phyloP scores from a whole-genome alignment of 2,329 filamentous ascomycete species.

The Fusarium begoniae region DNA sequence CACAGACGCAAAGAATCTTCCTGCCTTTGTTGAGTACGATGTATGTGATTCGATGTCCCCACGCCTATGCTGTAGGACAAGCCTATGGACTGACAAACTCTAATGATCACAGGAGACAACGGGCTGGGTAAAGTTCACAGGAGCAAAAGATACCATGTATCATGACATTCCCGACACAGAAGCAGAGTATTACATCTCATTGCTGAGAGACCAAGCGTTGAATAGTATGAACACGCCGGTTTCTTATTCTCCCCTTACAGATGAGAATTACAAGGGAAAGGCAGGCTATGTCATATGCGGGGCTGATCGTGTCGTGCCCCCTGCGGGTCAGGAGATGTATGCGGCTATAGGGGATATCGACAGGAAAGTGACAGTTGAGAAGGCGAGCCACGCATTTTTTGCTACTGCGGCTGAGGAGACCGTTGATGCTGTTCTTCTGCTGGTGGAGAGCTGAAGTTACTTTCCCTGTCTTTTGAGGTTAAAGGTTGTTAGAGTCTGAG shows the following conservation, averaged over 20 bases:
- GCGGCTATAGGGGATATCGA: background rate
- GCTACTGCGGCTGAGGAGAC: background rate
- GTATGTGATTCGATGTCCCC: background rate
- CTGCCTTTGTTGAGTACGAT: background rate
- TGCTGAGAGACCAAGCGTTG: background rate
- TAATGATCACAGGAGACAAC: background rate
- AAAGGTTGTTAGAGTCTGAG: too few relatives aligned
- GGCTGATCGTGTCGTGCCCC: background rate
- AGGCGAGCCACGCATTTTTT: constrained; percentile 11
- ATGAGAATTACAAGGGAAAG: background rate
- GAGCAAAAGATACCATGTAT: constrained; percentile 2
- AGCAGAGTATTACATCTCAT: background rate
- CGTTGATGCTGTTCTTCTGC: background rate
- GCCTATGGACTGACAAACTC: background rate
- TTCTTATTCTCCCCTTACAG: constrained; percentile 1
- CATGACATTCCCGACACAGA: background rate
- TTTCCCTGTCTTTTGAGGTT: background rate
- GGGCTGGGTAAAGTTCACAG: background rate
- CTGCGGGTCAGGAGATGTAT: background rate
- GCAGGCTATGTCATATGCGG: background rate
- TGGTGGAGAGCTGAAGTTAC: background rate
- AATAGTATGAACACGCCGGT: background rate
- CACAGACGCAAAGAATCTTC: background rate
- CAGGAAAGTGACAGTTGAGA: background rate
- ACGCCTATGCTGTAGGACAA: background rate